Percentiles rank a stretch among this genome's conserved stretches.
phyloP scores from a whole-genome alignment of 2,329 filamentous ascomycete genomes.

The Calonectria leucothoes region DNA sequence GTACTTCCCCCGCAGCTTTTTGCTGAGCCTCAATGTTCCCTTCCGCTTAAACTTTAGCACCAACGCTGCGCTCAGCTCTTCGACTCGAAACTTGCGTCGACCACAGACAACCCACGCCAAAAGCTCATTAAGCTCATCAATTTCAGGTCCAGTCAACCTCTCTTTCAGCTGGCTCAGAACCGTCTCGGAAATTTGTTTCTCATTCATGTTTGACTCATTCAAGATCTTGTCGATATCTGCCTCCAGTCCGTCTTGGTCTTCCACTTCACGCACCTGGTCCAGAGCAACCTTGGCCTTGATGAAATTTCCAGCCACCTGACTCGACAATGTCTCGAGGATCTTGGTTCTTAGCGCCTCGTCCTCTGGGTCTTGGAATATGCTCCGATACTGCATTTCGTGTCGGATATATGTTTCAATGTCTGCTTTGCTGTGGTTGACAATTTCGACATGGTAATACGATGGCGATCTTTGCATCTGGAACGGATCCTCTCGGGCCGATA shows the following conservation, averaged over 20 bases:
- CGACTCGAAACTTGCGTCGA: background rate
- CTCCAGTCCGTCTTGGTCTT: background rate
- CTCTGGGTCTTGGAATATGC: background rate
- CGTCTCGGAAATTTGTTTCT: background rate
- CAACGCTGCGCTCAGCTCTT: background rate
- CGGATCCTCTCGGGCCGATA: background rate
- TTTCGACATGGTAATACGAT: background rate
- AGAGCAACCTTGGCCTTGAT: background rate
- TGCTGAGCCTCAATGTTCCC: background rate
- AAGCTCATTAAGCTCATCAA: background rate
- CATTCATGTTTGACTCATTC: background rate
- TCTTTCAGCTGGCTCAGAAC: background rate
- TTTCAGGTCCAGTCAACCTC: background rate
- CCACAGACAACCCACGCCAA: background rate
- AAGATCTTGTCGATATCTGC: background rate
- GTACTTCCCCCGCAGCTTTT: background rate
- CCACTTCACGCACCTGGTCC: background rate
- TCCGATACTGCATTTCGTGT: background rate
- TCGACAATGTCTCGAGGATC: background rate
- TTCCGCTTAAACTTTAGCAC: background rate
- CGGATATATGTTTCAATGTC: background rate
- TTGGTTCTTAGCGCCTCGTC: background rate
- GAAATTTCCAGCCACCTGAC: background rate
- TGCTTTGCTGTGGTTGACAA: background rate
- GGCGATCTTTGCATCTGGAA: background rate